A percentile compares a stretch with the other conserved stretches of the same genome.
Conservation (phyloP, 768 basidiomycete species). For the Leccinum broughii region DNA sequence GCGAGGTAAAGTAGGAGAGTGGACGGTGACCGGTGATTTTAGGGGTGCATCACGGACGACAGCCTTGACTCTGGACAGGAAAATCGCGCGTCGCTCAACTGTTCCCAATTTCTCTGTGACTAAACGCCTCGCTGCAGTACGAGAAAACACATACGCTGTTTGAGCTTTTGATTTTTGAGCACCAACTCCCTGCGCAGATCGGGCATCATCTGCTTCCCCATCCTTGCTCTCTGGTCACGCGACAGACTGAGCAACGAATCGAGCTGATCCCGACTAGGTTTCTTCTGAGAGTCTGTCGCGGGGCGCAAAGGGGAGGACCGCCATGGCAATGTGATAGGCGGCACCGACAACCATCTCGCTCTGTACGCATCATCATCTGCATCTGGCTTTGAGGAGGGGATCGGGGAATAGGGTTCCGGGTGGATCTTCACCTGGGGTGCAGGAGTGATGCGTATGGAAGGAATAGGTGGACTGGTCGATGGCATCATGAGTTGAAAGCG, state of each 20-base stretch:
- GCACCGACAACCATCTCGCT: constrained; percentile 56
- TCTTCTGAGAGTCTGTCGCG: constrained; percentile 40
- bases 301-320: constrained; percentile 54
- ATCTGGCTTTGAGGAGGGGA: constrained; percentile 36
- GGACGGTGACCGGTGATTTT: constrained; percentile 68
- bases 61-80: constrained; percentile 70
- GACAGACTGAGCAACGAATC: constrained; percentile 62
- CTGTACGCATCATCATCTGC: constrained; percentile 54
- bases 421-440: constrained; percentile 42
- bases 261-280: constrained; percentile 64
- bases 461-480: constrained; percentile 46
- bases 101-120: constrained; percentile 6
- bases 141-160: constrained; percentile 57
- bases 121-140: constrained; percentile 1
- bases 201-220: constrained; percentile 46
- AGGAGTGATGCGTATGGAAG: constrained; percentile 69
- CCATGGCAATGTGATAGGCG: constrained; percentile 29
- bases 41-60: constrained; percentile 64
- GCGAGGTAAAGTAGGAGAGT: constrained; percentile 68
- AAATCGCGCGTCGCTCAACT: constrained; percentile 75
- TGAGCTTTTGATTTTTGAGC: constrained; percentile 67
- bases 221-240: constrained; percentile 51
- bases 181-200: constrained; percentile 77
- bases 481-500: constrained; percentile 46
- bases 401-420: constrained; percentile 66